A percentile compares a stretch with the other conserved stretches of the same genome.
These are phyloP conservation scores for Psilocybe mexicana DNA, from an alignment of 1,284 basidiomycete species.

Conservation along the genomic window DNA sequence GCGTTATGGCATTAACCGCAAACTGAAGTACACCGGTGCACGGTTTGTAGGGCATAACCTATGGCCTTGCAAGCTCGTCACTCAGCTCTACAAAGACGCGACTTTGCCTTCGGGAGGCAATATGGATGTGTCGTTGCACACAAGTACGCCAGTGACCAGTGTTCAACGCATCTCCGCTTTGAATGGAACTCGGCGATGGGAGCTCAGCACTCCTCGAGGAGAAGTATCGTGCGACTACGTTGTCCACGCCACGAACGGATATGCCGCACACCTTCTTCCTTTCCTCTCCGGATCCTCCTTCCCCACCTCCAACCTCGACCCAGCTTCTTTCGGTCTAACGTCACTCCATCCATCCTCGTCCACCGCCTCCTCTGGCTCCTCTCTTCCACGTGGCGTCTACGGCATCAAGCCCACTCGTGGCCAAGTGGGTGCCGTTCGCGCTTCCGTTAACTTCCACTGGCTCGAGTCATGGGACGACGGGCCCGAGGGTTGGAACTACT, in stretches of 20 bases:
- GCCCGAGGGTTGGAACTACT: slow-evolving; percentile 64
- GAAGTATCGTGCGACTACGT: slow-evolving; percentile 56
- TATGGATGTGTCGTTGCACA: slow-evolving; percentile 60
- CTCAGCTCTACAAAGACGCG: slow-evolving; percentile 55
- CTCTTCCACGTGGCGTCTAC: slow-evolving; percentile 10
- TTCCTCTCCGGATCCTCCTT: slow-evolving; percentile 31
- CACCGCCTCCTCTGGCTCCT: not conserved
- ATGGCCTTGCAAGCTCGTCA: slow-evolving; percentile 79
- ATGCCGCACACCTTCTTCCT: slow-evolving; percentile 67
- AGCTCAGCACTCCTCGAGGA: slow-evolving; percentile 61
- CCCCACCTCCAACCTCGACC: not conserved
- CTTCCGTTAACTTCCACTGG: slow-evolving; percentile 42
- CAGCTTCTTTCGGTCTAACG: not conserved
- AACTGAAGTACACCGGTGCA: slow-evolving; percentile 47
- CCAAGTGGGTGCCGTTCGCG: slow-evolving; percentile 67
- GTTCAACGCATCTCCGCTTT: not conserved
- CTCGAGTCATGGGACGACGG: slow-evolving; percentile 46
- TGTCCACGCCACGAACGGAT: slow-evolving; percentile 82
- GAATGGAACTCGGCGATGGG: slow-evolving; percentile 39
- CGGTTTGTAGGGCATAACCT: slow-evolving; percentile 60
- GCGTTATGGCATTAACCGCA: slow-evolving; percentile 48
- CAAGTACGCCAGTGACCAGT: slow-evolving; percentile 64
- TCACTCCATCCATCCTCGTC: not conserved
- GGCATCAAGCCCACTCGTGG: slow-evolving; percentile 73
- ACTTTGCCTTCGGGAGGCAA: slow-evolving; percentile 21